Base-by-base conservation (phyloP, 305 asterid genomes). In the Ajuga reptans region DNA sequence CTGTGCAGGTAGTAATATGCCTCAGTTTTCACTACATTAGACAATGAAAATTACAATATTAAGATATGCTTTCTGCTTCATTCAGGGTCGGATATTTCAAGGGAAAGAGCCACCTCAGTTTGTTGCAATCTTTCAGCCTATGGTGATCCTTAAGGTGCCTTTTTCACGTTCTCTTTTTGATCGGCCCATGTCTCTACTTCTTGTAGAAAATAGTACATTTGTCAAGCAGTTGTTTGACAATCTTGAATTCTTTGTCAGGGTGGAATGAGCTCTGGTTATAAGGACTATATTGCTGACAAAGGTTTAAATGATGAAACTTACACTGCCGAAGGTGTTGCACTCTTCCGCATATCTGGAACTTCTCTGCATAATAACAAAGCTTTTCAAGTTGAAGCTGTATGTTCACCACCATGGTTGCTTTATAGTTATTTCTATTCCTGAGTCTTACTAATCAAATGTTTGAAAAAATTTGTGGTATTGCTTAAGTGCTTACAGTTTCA, bases 91-190 rank as follows among this genome's bases (percentile, higher is more conserved):
- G 51, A 76, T 89, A 76, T 89, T 71, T 82, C 94, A 91, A 89
- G 95, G 95, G 67, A 91, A 85, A 85, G 98, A 91, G 82, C 94
- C 98, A 4, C 95, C 94, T 41, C 98, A 89, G 77, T 91, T 91
- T 83, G 82, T 91, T 66, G 89, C 95, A 4, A 81, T 85, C 50
- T 89, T 89, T 77, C 89, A 85, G 87, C 94, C 95, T 63, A 84
- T 91, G 96, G 85, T 91, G 86, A 80, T 89, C 83, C 88, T 89
- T 69, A 91, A 91, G 96, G 98, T 89, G 80, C 78, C 39, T 27
- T 55, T 39, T 64, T 63, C 55, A 61, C 36, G 1, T 31, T 31
- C 36, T 5, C 6, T 31, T 31, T 27, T 31, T 31, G 36, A 31
- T 31, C 6, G 36, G 80, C 78, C 39, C 37, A 52, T 39, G 61